Evolutionary conservation across 1,284 basidiomycete species (phyloP).

Genomic region (Rhodofomes roseus): DNA sequence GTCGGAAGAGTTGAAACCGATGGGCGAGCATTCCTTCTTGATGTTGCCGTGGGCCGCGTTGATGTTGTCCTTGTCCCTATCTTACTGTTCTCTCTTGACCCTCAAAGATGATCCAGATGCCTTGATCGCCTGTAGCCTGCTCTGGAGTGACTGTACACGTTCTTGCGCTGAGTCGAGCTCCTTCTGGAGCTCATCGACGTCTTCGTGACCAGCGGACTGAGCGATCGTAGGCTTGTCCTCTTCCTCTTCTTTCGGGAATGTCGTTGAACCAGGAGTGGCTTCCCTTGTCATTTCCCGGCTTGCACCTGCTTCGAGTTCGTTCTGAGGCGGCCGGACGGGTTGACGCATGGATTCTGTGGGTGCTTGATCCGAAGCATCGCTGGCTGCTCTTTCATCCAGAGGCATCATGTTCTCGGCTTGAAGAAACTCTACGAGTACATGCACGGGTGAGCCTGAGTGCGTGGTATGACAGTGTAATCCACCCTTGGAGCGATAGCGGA

Average conservation of each 20-base stretch:
- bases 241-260: no score
- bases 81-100: background rate
- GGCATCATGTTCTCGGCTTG: background rate
- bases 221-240: background rate
- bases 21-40: background rate
- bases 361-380: background rate
- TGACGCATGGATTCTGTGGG: background rate
- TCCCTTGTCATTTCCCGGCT: no score
- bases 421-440: background rate
- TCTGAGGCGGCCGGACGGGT: background rate
- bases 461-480: background rate
- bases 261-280: no score
- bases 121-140: background rate
- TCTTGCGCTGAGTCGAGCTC: background rate
- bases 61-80: background rate
- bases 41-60: background rate
- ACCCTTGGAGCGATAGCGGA: background rate
- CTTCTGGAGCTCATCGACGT: background rate
- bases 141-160: background rate
- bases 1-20: background rate
- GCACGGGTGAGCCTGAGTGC: background rate
- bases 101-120: background rate
- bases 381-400: background rate
- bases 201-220: background rate
- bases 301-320: no score